Evolutionary conservation across 2,329 filamentous ascomycete species (phyloP), one percentile per base, ranked within the genome.

Genomic region (Rhexocercosporidium sp.): DNA sequence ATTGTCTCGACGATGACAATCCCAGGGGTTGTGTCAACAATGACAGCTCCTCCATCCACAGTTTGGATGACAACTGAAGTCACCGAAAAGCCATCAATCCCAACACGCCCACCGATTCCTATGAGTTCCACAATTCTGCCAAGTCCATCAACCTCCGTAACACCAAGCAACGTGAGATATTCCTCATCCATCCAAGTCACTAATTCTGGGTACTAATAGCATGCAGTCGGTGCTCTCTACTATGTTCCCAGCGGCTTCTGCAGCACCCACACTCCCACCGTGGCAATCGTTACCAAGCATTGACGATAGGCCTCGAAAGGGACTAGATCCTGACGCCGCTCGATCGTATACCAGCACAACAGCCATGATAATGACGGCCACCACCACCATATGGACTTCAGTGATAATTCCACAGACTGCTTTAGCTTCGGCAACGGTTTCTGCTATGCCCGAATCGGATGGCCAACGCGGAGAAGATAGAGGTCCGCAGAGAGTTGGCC

Each of bases 231-330:
- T 53, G 2, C 60, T 66, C 47, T 62, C 68, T 39, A 66, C 70
- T 9, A 53, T 71, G 29, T 66, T 67, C 39, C 47, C 66, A 25
- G 65, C 68, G 14, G 66, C 62, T 31, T 49, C 60, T 39, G 3
- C 34, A 18, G 29, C 62, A 22, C 56, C 22, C 7, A 22, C 62
- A 44, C 57, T 63, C 37, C 49, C 41, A 44, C 37, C 57, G 6
- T 60, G 57, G 57, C 16, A 12, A 46, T 31, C 14, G 31, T 29
- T 29, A 46, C 57, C 57, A 47, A 25, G 18, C 1, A 37, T 39
- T 18, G 57, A 47, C 14, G 46, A 62, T 18, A 53, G 29, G 44
- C 66, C 62, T 8, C 44, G 66, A 44, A 72, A 73, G 54, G 72
- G 70, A n/a, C 3, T 73, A 22, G 56, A 69, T 12, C 22, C 66